These are phyloP conservation scores for Nadsonia fulvescens DNA, from an alignment of 805 yeast species.

Conservation along the genomic window DNA sequence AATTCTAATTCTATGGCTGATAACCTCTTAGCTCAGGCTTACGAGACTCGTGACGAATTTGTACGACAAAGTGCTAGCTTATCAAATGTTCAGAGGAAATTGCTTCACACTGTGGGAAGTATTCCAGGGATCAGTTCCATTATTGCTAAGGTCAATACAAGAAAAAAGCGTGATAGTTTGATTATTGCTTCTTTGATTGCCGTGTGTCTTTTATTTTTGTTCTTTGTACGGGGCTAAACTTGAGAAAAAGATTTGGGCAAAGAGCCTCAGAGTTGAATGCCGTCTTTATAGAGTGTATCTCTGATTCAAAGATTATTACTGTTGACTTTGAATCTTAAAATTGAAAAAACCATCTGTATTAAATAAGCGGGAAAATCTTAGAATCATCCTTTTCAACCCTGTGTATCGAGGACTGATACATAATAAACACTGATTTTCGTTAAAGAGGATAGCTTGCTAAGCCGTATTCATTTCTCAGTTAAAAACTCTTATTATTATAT, in stretches of 20 bases:
- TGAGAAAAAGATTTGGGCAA: conserved; percentile 10
- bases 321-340: background rate
- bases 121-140: conserved; percentile 74
- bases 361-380: background rate
- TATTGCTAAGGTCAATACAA: conserved; percentile 63
- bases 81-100: conserved; percentile 41
- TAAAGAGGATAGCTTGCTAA: too few relatives aligned
- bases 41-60: conserved; percentile 76
- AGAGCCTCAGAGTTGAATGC: conserved; percentile 1
- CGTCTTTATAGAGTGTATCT: conserved; percentile 1
- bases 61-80: conserved; percentile 50
- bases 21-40: conserved; percentile 64
- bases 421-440: too few relatives aligned
- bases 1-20: conserved; percentile 63
- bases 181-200: conserved; percentile 64
- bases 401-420: too few relatives aligned
- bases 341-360: background rate
- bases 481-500: too few relatives aligned
- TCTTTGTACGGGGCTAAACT: conserved; percentile 35
- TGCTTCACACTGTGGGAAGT: conserved; percentile 40
- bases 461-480: too few relatives aligned
- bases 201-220: conserved; percentile 50
- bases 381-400: conserved; percentile 2
- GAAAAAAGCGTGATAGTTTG: conserved; percentile 75
- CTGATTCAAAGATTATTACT: background rate